Percentiles rank a stretch among this genome's conserved stretches.
phyloP scores from a whole-genome alignment of 1,139 yeast species.

The Yamadazyma membranifaciens region DNA sequence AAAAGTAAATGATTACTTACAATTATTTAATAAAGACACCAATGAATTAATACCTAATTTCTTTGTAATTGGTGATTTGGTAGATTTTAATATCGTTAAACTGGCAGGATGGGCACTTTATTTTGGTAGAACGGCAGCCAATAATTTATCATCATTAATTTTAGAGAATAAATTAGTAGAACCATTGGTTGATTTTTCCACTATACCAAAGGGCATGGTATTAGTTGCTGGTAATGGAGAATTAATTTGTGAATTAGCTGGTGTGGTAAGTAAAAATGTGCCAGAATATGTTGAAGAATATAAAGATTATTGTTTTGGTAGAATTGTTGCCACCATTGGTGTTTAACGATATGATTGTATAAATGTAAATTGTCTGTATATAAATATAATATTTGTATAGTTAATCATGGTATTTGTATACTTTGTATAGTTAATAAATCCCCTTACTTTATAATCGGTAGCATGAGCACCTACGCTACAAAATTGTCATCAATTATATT shows the following conservation, averaged over 20 bases:
- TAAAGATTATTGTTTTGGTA: constrained; percentile 34
- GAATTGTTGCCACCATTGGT: constrained; percentile 21
- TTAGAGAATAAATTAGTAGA: constrained; percentile 32
- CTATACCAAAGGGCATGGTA: constrained; percentile 44
- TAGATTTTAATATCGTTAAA: constrained; percentile 40
- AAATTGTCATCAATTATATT: too few relatives aligned
- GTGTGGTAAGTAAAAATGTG: constrained; percentile 35
- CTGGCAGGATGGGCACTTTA: constrained; percentile 51
- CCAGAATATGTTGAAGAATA: constrained; percentile 39
- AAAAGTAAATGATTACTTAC: constrained; percentile 37
- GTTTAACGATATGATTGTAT: too few relatives aligned
- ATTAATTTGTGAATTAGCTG: constrained; percentile 37
- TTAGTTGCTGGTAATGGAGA: constrained; percentile 43
- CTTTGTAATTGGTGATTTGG: constrained; percentile 43
- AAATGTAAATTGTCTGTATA: too few relatives aligned
- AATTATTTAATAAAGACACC: constrained; percentile 20
- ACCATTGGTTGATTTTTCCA: constrained; percentile 32
- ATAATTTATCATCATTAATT: constrained; percentile 32
- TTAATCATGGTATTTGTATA: too few relatives aligned
- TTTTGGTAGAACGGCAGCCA: constrained; percentile 44
- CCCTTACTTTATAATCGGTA: too few relatives aligned
- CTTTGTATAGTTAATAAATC: too few relatives aligned
- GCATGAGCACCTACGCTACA: too few relatives aligned
- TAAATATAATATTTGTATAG: not conserved
- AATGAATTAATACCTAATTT: constrained; percentile 20